Evolutionary conservation across 495 filamentous ascomycete species (phyloP).

Genomic region (Rhypophila decipiens): DNA sequence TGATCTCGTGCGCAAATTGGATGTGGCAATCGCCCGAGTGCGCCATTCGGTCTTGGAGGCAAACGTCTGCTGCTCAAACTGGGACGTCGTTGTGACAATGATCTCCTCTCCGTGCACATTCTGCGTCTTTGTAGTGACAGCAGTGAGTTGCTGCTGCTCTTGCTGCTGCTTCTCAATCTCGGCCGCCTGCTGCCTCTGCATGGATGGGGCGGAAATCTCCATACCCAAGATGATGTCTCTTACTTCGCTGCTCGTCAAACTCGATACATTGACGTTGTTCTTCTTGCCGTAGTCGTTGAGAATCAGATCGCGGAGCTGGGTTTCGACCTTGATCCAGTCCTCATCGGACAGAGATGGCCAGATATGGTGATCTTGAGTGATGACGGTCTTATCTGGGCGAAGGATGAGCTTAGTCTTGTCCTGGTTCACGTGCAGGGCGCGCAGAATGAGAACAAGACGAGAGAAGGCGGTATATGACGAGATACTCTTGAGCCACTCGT

Average conservation of each 20-base stretch:
- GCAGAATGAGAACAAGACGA: slow-evolving; percentile 86
- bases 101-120: slow-evolving; percentile 98
- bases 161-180: slow-evolving; percentile 99
- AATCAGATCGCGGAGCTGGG: slow-evolving; percentile 90
- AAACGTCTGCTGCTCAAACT: slow-evolving; percentile 95
- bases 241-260: slow-evolving; percentile 92
- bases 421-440: slow-evolving; percentile 93
- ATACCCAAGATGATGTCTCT: slow-evolving; percentile 99
- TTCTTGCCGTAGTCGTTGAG: slow-evolving; percentile 99
- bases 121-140: slow-evolving; percentile 96
- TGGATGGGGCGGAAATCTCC: slow-evolving; percentile 96
- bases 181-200: slow-evolving; percentile 97
- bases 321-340: slow-evolving; percentile 99
- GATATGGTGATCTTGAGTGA: slow-evolving; percentile 98
- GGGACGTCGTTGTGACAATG: slow-evolving; percentile 93
- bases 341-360: slow-evolving; percentile 95
- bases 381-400: slow-evolving; percentile 96
- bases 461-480: slow-evolving; percentile 99
- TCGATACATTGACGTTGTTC: slow-evolving; percentile 98
- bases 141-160: slow-evolving; percentile 92
- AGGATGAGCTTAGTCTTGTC: slow-evolving; percentile 98
- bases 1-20: slow-evolving; percentile 86
- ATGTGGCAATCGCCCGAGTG: slow-evolving; percentile 91
- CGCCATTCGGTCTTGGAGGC: slow-evolving; percentile 99
- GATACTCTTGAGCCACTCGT: slow-evolving; percentile 98